Evolutionary conservation across 83 land plant species (phyloP).

Genomic region (Isoetes engelmannii): DNA sequence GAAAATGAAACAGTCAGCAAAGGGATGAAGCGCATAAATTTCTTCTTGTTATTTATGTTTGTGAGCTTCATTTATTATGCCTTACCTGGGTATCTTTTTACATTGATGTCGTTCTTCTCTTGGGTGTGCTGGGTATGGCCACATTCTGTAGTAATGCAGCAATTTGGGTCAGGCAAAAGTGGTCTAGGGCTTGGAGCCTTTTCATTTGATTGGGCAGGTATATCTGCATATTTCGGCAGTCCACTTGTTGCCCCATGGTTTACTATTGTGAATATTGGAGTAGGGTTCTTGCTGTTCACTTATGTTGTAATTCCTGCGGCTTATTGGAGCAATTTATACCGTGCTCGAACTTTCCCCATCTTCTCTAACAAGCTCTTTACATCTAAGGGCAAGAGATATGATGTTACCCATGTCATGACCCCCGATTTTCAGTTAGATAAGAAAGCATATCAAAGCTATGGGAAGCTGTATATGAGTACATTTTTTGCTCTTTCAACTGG

Average conservation of each 20-base stretch:
- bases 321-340: slow-evolving; percentile 62
- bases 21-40: slow-evolving; percentile 46
- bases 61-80: slow-evolving; percentile 65
- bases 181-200: slow-evolving; percentile 70
- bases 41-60: slow-evolving; percentile 53
- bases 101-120: slow-evolving; percentile 59
- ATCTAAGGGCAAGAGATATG: slow-evolving; percentile 45
- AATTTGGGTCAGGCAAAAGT: slow-evolving; percentile 57
- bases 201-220: slow-evolving; percentile 70
- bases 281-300: slow-evolving; percentile 64
- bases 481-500: slow-evolving; percentile 63
- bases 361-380: slow-evolving; percentile 63
- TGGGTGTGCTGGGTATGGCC: slow-evolving; percentile 79
- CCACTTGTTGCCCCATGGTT: slow-evolving; percentile 66
- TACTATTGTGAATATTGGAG: slow-evolving; percentile 53
- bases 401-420: slow-evolving; percentile 49
- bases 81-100: slow-evolving; percentile 53
- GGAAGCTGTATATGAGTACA: slow-evolving; percentile 58
- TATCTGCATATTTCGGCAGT: slow-evolving; percentile 70
- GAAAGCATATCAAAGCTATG: slow-evolving; percentile 48
- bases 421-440: slow-evolving; percentile 44
- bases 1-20: slow-evolving; percentile 55
- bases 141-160: slow-evolving; percentile 47
- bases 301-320: slow-evolving; percentile 58
- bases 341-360: slow-evolving; percentile 62